These are phyloP conservation scores for Blastobotrys parvus DNA, from an alignment of 805 yeast species.

Conservation along the genomic window DNA sequence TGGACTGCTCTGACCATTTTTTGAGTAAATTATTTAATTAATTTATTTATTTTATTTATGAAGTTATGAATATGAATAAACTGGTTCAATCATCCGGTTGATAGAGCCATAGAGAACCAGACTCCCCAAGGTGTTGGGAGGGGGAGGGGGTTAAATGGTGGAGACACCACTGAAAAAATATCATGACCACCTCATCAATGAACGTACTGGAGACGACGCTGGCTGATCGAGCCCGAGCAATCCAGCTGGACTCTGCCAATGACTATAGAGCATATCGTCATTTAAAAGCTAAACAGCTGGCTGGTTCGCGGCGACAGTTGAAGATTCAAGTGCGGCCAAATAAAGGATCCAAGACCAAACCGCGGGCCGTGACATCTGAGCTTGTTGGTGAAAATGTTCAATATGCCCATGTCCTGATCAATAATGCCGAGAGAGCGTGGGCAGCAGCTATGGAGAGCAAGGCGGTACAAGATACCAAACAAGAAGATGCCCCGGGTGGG, in stretches of 20 bases:
- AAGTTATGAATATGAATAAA: too few species aligned
- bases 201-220: conserved; percentile 28
- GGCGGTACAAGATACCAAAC: conserved; percentile 44
- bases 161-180: too few species aligned
- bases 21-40: too few species aligned
- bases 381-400: conserved; percentile 44
- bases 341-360: conserved; percentile 43
- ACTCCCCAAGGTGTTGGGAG: too few species aligned
- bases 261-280: conserved; percentile 67
- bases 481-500: conserved; percentile 30
- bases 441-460: conserved; percentile 60
- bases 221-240: conserved; percentile 47
- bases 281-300: conserved; percentile 50
- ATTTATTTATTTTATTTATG: too few species aligned
- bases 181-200: too few species aligned
- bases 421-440: conserved; percentile 70
- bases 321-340: conserved; percentile 60
- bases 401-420: conserved; percentile 51
- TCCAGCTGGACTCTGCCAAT: conserved; percentile 50
- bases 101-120: too few species aligned
- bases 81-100: too few species aligned
- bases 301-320: conserved; percentile 56
- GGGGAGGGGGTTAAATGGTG: too few species aligned
- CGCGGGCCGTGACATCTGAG: conserved; percentile 37
- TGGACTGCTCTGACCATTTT: conserved; percentile 29